phyloP scores from a whole-genome alignment of 148 eudicot genomes.

The Simmondsia chinensis region DNA sequence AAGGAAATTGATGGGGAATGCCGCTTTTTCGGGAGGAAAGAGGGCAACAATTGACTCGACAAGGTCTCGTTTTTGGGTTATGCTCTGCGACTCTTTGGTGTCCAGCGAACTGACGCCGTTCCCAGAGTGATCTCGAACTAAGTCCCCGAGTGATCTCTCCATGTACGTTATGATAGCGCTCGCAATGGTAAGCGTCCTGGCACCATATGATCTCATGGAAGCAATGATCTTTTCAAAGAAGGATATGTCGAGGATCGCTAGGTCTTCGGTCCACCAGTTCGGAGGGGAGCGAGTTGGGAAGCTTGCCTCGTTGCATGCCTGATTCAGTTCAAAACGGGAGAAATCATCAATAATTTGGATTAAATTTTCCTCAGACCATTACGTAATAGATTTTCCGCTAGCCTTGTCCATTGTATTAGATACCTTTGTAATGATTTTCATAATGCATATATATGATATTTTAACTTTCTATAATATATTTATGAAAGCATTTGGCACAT shows the following conservation, averaged over 20 bases:
- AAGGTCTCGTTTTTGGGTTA: constrained; percentile 33
- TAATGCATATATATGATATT: too few species aligned
- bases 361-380: too few species aligned
- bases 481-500: too few species aligned
- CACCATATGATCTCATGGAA: constrained; percentile 53
- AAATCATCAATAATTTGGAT: too few species aligned
- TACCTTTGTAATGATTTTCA: too few species aligned
- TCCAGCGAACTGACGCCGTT: constrained; percentile 21
- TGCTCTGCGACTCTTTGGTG: constrained; percentile 19
- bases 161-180: constrained; percentile 72
- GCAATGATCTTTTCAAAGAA: constrained; percentile 52
- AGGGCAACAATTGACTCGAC: constrained; percentile 52
- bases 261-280: constrained; percentile 95
- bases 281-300: constrained; percentile 88
- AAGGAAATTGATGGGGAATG: constrained; percentile 68
- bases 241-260: constrained; percentile 47
- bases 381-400: too few species aligned
- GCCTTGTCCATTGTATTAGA: too few species aligned
- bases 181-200: constrained; percentile 50
- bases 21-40: constrained; percentile 59
- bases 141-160: constrained; percentile 56
- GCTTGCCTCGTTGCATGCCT: constrained; percentile 80
- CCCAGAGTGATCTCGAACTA: constrained; percentile 67
- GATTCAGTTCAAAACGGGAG: neutral
- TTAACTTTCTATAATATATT: too few species aligned